Conservation (phyloP, 1,139 yeast genomes). For the Geotrichum candidum region DNA sequence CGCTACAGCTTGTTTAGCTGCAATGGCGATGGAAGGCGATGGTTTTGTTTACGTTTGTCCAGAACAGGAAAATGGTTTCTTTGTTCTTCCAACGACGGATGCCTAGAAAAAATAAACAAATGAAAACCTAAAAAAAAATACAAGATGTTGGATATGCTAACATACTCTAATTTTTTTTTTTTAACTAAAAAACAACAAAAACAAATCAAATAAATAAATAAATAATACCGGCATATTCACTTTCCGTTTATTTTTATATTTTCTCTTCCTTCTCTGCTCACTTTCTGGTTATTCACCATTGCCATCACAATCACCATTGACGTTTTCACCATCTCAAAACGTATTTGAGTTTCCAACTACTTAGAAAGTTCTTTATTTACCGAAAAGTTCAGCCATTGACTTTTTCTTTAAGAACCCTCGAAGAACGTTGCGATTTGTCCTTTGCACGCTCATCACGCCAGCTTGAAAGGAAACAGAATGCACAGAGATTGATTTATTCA, state of each 20-base stretch:
- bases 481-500: neutral
- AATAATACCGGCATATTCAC: neutral
- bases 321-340: neutral
- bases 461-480: neutral
- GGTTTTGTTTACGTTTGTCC: constrained; percentile 3
- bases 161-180: neutral
- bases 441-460: neutral
- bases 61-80: neutral
- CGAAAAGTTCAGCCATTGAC: neutral
- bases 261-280: neutral
- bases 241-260: neutral
- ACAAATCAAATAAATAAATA: neutral
- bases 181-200: neutral
- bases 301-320: neutral
- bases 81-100: neutral
- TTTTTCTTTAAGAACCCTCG: neutral
- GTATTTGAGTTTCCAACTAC: neutral
- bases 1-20: neutral
- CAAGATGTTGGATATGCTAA: neutral
- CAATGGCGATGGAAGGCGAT: neutral
- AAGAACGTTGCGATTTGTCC: neutral
- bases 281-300: neutral
- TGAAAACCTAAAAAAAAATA: neutral
- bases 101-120: neutral
- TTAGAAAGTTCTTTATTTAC: neutral